A percentile compares a stretch with the other conserved stretches of the same genome.
Conservation (phyloP, 2,329 filamentous ascomycete species). For the Botrytis sinoallii region DNA sequence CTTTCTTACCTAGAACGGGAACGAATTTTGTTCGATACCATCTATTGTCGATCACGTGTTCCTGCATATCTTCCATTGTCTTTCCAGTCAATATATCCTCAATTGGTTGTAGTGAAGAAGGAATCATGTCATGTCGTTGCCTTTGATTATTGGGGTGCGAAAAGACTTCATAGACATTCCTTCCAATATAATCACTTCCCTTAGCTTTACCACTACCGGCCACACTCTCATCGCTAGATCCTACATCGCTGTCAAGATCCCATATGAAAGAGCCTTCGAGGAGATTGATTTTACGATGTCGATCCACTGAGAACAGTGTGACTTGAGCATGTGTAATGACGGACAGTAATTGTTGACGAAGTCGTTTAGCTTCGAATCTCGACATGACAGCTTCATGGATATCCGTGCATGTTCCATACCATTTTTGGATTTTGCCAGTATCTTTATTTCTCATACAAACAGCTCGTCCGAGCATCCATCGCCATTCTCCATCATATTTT, state of each 20-base stretch:
- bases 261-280: conserved; percentile 66
- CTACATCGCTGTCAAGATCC: conserved; percentile 39
- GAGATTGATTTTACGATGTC: conserved; percentile 59
- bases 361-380: conserved; percentile 62
- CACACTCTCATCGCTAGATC: conserved; percentile 40
- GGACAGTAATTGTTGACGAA: conserved; percentile 65
- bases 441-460: conserved; percentile 64
- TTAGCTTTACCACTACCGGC: conserved; percentile 23
- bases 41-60: conserved; percentile 51
- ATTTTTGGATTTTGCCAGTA: conserved; percentile 68
- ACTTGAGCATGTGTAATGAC: conserved; percentile 74
- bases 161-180: conserved; percentile 64
- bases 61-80: conserved; percentile 57
- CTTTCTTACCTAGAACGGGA: conserved; percentile 58
- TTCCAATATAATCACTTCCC: conserved; percentile 47
- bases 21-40: conserved; percentile 72
- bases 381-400: conserved; percentile 72
- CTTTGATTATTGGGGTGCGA: conserved; percentile 32
- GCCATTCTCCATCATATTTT: conserved; percentile 65
- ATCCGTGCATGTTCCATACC: conserved; percentile 79
- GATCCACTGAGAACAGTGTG: conserved; percentile 71
- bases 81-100: conserved; percentile 63
- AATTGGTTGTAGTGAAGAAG: conserved; percentile 54
- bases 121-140: conserved; percentile 32
- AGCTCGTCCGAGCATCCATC: conserved; percentile 76